Conservation (phyloP, 2,329 filamentous ascomycete genomes). For the Sarocladium oryzae region DNA sequence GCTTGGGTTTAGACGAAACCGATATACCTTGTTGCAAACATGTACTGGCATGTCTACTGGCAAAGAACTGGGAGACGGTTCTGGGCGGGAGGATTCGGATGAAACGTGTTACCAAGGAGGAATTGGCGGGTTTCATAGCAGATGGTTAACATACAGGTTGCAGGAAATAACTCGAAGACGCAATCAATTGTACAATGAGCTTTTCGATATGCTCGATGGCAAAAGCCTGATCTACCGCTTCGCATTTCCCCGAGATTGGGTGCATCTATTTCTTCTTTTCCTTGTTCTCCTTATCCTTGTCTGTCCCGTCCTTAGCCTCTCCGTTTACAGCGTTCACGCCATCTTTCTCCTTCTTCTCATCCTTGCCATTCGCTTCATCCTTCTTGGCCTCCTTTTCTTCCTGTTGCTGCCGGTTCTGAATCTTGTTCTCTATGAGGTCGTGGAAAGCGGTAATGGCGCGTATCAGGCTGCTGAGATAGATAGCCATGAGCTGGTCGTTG, state of each 20-base stretch:
- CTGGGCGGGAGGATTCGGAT: slow-evolving; percentile 53
- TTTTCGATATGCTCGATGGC: not conserved
- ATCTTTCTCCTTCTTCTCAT: slow-evolving; percentile 50
- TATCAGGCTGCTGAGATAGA: slow-evolving; percentile 95
- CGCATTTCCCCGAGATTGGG: not conserved
- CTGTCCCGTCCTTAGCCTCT: slow-evolving; percentile 42
- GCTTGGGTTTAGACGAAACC: slow-evolving; percentile 33
- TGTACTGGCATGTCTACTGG: slow-evolving; percentile 74
- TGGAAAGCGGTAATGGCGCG: slow-evolving; percentile 98
- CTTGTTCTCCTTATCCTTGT: slow-evolving; percentile 51
- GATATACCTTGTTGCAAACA: slow-evolving; percentile 73
- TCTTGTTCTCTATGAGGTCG: slow-evolving; percentile 99
- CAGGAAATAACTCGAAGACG: not conserved
- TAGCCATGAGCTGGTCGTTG: slow-evolving; percentile 97
- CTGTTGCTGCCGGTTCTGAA: slow-evolving; percentile 94
- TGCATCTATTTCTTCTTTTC: slow-evolving; percentile 39
- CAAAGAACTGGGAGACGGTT: slow-evolving; percentile 53
- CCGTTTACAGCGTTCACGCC: slow-evolving; percentile 32
- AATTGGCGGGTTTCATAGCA: slow-evolving; percentile 65
- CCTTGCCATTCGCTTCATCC: slow-evolving; percentile 55
- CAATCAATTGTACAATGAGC: slow-evolving; percentile 10
- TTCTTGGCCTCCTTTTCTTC: slow-evolving; percentile 92
- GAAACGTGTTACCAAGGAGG: slow-evolving; percentile 50
- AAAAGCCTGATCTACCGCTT: not conserved
- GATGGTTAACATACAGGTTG: slow-evolving; percentile 21